phyloP scores from a whole-genome alignment of 2,329 filamentous ascomycete species.

The Aspergillus bombycis region DNA sequence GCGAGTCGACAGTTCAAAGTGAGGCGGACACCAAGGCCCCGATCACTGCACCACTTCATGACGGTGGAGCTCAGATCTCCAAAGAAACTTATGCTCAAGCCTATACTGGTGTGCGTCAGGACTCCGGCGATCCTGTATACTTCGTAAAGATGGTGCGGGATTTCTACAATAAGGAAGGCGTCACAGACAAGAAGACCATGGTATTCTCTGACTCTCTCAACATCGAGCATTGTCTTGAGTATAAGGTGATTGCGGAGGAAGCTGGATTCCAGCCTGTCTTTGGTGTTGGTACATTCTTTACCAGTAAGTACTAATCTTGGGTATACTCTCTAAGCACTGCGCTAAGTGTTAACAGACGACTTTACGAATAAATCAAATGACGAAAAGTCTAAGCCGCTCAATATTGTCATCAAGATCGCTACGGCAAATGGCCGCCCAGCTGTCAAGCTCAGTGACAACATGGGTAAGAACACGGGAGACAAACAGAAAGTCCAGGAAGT shows the following conservation, averaged over 20 bases:
- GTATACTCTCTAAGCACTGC: not conserved
- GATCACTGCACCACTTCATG: slow-evolving; percentile 47
- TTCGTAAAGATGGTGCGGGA: slow-evolving; percentile 78
- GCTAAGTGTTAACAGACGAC: slow-evolving; percentile 62
- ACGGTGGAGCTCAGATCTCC: slow-evolving; percentile 42
- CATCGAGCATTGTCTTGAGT: slow-evolving; percentile 86
- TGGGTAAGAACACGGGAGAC: slow-evolving; percentile 93
- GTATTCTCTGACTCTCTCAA: slow-evolving; percentile 97
- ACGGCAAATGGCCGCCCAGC: slow-evolving; percentile 79
- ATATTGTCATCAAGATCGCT: slow-evolving; percentile 97
- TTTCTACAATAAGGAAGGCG: slow-evolving; percentile 77
- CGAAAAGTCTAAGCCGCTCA: slow-evolving; percentile 85
- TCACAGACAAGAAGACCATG: slow-evolving; percentile 80
- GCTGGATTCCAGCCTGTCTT: slow-evolving; percentile 84
- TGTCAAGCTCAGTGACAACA: slow-evolving; percentile 91
- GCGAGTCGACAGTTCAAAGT: slow-evolving; percentile 39
- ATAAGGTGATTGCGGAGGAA: slow-evolving; percentile 80
- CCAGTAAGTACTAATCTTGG: slow-evolving; percentile 57
- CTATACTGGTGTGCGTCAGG: slow-evolving; percentile 83
- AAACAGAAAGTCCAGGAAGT: slow-evolving; percentile 76
- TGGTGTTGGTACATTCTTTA: slow-evolving; percentile 93
- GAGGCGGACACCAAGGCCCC: slow-evolving; percentile 46
- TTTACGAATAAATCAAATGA: slow-evolving; percentile 73
- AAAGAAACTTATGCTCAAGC: slow-evolving; percentile 74
- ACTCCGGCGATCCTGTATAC: slow-evolving; percentile 81